Evolutionary conservation across 768 basidiomycete species (phyloP), one percentile per base, ranked within the genome.

Genomic region (Naganishia randhawae): DNA sequence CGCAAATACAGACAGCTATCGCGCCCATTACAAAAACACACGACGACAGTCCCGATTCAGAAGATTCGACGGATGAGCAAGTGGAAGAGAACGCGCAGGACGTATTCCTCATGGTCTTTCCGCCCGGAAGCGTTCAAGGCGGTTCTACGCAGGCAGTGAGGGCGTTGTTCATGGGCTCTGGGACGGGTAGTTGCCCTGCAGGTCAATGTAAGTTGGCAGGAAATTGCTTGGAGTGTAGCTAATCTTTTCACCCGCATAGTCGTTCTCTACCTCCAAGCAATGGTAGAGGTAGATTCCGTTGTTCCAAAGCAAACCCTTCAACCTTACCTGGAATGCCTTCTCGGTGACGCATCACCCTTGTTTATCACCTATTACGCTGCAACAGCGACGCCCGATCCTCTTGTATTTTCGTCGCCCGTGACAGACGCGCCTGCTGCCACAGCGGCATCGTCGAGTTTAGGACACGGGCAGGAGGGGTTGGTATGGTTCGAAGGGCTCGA

Each of bases 111-210:
- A 48, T 79, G 19, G 57, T 81, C 27, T 78, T 78, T 48, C 78
- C 78, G 14, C 77, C 79, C 65, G 55, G n/a, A 39, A n/a, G 50
- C 42, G 29, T 51, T 25, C 33, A 64, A 37, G 62, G 66, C 16
- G 71, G 69, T 0, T 70, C 64, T 0, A n/a, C 55, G 25, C 53
- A 53, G n/a, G 68, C 76, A 25, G 77, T 80, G 0, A 65, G 76
- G 53, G 76, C 67, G 22, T 66, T 80, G 54, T 32, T 78, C 27
- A 79, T 78, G 71, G 80, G 80, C 13, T 73, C 77, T 45, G 78
- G 77, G 6, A 81, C 79, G 1, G 79, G 78, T 1, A 75, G 74
- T 35, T 80, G 79, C 70, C 80, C 80, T 0, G 48, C 70, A 19
- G 77, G 77, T 17, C 77, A 81, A 71, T 80, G 80, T 80, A 62